Evolutionary conservation across 805 yeast genomes (phyloP).

Genomic region (Wickerhamiella azyma): DNA sequence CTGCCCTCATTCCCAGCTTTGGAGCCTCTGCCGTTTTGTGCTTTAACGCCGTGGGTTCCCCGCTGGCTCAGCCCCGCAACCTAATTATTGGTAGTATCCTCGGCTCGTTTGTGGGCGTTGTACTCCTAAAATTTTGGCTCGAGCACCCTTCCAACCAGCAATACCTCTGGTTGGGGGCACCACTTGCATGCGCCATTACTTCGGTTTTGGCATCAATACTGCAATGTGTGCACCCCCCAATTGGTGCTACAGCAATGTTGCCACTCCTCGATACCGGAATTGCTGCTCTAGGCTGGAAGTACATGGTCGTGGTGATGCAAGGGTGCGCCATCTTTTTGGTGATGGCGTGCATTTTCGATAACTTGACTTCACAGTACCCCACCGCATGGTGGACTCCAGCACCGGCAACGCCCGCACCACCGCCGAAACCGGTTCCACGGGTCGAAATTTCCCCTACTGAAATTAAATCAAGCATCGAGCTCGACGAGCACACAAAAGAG

Average conservation of each 20-base stretch:
- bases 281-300: constrained; percentile 50
- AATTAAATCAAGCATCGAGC: neutral
- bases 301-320: constrained; percentile 40
- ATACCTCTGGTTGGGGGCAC: constrained; percentile 45
- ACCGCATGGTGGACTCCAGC: constrained; percentile 34
- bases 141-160: constrained; percentile 30
- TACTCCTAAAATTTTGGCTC: constrained; percentile 40
- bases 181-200: constrained; percentile 40
- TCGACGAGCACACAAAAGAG: neutral
- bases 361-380: constrained; percentile 41
- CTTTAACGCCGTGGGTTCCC: constrained; percentile 41
- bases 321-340: constrained; percentile 35
- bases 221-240: constrained; percentile 56
- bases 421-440: neutral
- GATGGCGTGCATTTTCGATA: constrained; percentile 42
- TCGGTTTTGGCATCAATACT: constrained; percentile 40
- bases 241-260: constrained; percentile 54
- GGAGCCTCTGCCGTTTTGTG: constrained; percentile 52
- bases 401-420: neutral
- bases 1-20: constrained; percentile 24
- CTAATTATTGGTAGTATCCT: constrained; percentile 43
- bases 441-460: neutral
- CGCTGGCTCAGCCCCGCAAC: constrained; percentile 54
- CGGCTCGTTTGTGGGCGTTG: constrained; percentile 39
- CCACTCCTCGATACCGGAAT: constrained; percentile 37